phyloP scores from a whole-genome alignment of 2,329 filamentous ascomycete species.

The Monilinia aucupariae region DNA sequence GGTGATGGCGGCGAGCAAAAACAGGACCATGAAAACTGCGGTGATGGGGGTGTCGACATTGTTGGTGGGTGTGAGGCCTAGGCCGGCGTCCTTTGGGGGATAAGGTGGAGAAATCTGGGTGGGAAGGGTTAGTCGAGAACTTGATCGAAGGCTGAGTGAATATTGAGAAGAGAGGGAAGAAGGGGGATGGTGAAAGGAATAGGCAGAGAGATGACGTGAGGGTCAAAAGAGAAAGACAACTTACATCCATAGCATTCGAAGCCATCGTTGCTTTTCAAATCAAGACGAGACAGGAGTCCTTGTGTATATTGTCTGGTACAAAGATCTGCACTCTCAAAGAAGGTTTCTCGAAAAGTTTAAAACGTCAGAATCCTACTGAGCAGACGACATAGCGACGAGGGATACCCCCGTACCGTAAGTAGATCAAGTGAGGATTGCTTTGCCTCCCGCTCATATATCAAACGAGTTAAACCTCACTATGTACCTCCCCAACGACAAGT shows the following conservation, averaged over 20 bases:
- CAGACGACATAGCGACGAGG: background rate
- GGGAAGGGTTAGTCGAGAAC: background rate
- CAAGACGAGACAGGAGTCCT: background rate
- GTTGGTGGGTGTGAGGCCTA: conserved; percentile 55
- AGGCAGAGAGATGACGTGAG: background rate
- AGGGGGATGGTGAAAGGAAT: background rate
- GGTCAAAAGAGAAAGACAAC: background rate
- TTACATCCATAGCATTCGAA: background rate
- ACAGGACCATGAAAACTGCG: conserved; percentile 56
- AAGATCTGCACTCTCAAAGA: background rate
- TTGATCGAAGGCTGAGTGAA: background rate
- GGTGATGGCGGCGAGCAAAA: conserved; percentile 45
- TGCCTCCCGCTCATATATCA: background rate
- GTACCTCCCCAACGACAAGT: background rate
- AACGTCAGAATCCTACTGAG: background rate
- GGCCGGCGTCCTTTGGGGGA: conserved; percentile 39
- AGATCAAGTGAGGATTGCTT: background rate
- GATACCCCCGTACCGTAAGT: background rate
- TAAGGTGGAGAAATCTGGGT: conserved; percentile 24
- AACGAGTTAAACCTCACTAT: background rate
- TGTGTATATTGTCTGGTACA: background rate
- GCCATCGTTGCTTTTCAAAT: background rate
- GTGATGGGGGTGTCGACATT: conserved; percentile 59
- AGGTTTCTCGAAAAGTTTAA: background rate
- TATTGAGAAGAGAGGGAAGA: background rate